phyloP scores from a whole-genome alignment of 139 green algal species.

The Zygnema cylindricum region DNA sequence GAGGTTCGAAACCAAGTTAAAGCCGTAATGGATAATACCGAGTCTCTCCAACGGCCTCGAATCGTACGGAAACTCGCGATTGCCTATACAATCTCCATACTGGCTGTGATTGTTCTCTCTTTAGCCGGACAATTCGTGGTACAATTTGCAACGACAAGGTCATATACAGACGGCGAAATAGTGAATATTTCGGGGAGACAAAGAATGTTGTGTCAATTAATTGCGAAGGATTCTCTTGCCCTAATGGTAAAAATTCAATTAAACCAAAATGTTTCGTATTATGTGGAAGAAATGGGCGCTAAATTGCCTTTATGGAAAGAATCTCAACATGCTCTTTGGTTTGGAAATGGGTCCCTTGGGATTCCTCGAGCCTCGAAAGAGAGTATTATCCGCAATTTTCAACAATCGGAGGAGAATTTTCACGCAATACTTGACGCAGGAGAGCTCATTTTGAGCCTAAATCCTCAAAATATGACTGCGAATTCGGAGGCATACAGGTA shows the following conservation, averaged over 20 bases:
- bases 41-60: not conserved
- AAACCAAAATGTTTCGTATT: not conserved
- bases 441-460: not conserved
- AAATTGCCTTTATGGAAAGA: slow-evolving; percentile 1
- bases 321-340: not conserved
- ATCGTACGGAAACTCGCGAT: not conserved
- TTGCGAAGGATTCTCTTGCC: not conserved
- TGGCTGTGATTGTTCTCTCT: not conserved
- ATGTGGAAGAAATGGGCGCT: not conserved
- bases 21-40: not conserved
- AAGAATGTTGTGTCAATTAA: slow-evolving; percentile 7
- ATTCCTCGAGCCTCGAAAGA: not conserved
- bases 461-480: not conserved
- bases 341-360: not conserved
- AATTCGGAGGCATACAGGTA: not conserved
- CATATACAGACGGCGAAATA: not conserved
- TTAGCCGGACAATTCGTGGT: slow-evolving; percentile 1
- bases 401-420: not conserved
- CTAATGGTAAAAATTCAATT: not conserved
- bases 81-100: not conserved
- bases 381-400: not conserved
- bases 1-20: slow-evolving; percentile 8
- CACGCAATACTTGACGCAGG: not conserved
- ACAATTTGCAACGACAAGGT: not conserved
- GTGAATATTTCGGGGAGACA: slow-evolving; percentile 14